phyloP scores from a whole-genome alignment of 2,329 filamentous ascomycete species.

The Aspergillus tubingensis region DNA sequence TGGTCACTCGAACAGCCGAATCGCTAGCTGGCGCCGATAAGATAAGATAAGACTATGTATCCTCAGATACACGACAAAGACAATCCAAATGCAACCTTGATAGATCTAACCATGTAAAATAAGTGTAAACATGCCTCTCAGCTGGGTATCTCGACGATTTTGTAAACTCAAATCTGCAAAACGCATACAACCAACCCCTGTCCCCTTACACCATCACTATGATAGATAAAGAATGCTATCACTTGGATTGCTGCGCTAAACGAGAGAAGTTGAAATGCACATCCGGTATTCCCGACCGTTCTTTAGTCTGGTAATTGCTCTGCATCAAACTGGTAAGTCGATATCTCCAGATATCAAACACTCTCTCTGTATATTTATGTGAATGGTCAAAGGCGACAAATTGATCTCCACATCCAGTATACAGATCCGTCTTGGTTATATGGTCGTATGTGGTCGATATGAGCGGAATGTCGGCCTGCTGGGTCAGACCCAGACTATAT shows the following conservation, averaged over 20 bases:
- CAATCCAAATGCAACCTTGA: neutral
- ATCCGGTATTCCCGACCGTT: neutral
- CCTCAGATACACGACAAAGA: neutral
- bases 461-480: slow-evolving; percentile 3
- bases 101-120: neutral
- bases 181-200: neutral
- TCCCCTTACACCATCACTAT: too few relatives aligned
- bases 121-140: slow-evolving; percentile 7
- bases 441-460: slow-evolving; percentile 9
- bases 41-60: neutral
- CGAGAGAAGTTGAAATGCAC: slow-evolving; percentile 23
- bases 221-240: neutral
- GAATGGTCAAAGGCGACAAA: slow-evolving; percentile 14
- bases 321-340: slow-evolving; percentile 21
- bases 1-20: neutral
- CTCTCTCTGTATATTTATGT: slow-evolving; percentile 4
- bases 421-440: slow-evolving; percentile 23
- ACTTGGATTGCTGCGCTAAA: neutral
- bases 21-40: neutral
- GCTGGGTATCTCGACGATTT: slow-evolving; percentile 13
- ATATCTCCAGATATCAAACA: slow-evolving; percentile 21
- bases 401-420: slow-evolving; percentile 17
- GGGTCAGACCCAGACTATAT: slow-evolving; percentile 23
- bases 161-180: slow-evolving; percentile 14
- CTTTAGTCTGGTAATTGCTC: slow-evolving; percentile 20